phyloP scores from a whole-genome alignment of 2,329 filamentous ascomycete genomes.

The Penicillium sp. region DNA sequence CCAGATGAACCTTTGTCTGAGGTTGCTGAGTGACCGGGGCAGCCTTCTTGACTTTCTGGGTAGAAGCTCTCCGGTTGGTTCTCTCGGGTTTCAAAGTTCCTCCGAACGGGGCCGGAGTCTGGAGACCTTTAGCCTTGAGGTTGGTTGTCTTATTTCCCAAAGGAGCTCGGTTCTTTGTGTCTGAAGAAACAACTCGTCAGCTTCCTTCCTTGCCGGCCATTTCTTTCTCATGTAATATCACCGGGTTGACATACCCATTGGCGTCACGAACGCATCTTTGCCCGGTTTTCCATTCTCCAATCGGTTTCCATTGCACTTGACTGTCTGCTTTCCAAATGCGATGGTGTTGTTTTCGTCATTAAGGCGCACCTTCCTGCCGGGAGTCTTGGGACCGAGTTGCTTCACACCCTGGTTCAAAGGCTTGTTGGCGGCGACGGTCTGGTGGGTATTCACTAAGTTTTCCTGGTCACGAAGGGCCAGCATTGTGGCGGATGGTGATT shows the following conservation, averaged over 20 bases:
- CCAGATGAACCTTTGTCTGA: slow-evolving; percentile 48
- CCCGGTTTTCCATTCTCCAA: slow-evolving; percentile 59
- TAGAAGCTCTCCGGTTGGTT: slow-evolving; percentile 60
- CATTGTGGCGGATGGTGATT: slow-evolving; percentile 53
- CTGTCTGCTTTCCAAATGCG: slow-evolving; percentile 58
- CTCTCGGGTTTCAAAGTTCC: slow-evolving; percentile 62
- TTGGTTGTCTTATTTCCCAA: slow-evolving; percentile 96
- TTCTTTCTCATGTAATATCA: background rate
- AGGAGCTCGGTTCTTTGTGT: slow-evolving; percentile 70
- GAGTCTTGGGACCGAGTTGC: slow-evolving; percentile 71
- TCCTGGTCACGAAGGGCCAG: slow-evolving; percentile 81
- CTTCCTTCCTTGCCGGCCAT: background rate
- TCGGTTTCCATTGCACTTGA: slow-evolving; percentile 57
- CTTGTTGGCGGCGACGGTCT: slow-evolving; percentile 69
- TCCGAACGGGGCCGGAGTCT: slow-evolving; percentile 64
- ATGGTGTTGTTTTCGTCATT: slow-evolving; percentile 81
- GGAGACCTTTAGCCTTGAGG: slow-evolving; percentile 71
- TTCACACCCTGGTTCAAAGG: slow-evolving; percentile 65
- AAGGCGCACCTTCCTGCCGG: slow-evolving; percentile 72
- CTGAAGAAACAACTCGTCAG: slow-evolving; percentile 27
- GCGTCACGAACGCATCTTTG: slow-evolving; percentile 72
- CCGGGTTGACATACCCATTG: slow-evolving; percentile 62
- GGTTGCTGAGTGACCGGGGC: slow-evolving; percentile 51
- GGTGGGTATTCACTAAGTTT: slow-evolving; percentile 75
- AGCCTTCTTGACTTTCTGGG: slow-evolving; percentile 60